These are phyloP conservation scores for Pythium utonaiense DNA, from an alignment of 352 stramenopile genomes.

Conservation along the genomic window DNA sequence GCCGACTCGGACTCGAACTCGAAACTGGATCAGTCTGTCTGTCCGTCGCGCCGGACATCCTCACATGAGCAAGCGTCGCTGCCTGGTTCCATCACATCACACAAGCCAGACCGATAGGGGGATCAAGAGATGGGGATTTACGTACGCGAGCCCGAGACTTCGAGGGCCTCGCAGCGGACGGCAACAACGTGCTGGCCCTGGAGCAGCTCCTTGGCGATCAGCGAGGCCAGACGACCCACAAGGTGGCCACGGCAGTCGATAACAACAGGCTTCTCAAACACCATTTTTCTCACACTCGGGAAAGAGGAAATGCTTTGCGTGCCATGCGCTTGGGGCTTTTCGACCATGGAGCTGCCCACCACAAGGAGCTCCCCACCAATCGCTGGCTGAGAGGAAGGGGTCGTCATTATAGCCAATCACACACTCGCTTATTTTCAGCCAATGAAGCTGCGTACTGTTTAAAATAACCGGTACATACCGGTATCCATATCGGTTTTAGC, in stretches of 20 bases:
- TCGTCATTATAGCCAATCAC: constrained; percentile 21
- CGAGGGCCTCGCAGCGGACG: constrained; percentile 97
- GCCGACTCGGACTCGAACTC: constrained; percentile 8
- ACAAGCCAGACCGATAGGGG: neutral
- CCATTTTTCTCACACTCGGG: constrained; percentile 68
- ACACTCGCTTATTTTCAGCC: constrained; percentile 1
- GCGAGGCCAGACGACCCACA: constrained; percentile 96
- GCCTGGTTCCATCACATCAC: constrained; percentile 10
- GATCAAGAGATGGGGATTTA: constrained; percentile 23
- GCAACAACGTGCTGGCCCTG: constrained; percentile 98
- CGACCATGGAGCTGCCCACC: neutral
- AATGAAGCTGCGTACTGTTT: constrained; percentile 8
- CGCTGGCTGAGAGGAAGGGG: constrained; percentile 23
- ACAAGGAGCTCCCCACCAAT: constrained; percentile 24
- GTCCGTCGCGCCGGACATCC: constrained; percentile 4
- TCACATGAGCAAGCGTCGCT: constrained; percentile 17
- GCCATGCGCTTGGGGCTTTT: constrained; percentile 10
- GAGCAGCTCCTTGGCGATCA: constrained; percentile 99
- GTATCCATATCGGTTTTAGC: constrained; percentile 6
- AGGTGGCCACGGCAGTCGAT: constrained; percentile 99
- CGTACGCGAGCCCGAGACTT: constrained; percentile 97
- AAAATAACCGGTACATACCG: constrained; percentile 3
- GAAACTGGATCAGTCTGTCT: neutral
- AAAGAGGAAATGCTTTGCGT: constrained; percentile 62
- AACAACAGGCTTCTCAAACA: constrained; percentile 95